phyloP scores from a whole-genome alignment of 331 rosid genomes.

The Malus hybrid region DNA sequence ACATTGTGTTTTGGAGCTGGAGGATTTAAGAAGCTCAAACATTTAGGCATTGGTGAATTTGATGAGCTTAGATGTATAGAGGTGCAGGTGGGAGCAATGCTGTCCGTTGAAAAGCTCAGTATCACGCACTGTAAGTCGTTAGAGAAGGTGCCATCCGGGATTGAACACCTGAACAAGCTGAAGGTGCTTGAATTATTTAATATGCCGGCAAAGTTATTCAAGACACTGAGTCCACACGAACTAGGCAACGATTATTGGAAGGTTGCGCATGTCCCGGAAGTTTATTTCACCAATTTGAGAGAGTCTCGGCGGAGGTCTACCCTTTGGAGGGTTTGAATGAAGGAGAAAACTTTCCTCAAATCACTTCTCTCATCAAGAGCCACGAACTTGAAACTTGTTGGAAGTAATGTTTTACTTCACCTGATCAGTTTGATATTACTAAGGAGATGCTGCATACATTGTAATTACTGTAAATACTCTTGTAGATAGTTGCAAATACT shows the following conservation, averaged over 20 bases:
- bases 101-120: neutral
- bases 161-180: slow-evolving; percentile 2
- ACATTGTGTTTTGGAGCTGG: slow-evolving; percentile 4
- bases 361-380: too few relatives aligned
- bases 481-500: too few relatives aligned
- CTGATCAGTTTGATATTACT: too few relatives aligned
- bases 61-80: neutral
- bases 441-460: too few relatives aligned
- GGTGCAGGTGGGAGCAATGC: slow-evolving; percentile 4
- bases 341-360: slow-evolving; percentile 4
- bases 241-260: neutral
- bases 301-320: neutral
- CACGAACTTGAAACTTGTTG: too few relatives aligned
- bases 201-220: neutral
- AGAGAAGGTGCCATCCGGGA: slow-evolving; percentile 15
- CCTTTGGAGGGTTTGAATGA: slow-evolving; percentile 19
- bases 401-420: too few relatives aligned
- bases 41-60: neutral
- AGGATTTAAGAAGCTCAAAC: slow-evolving; percentile 5
- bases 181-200: slow-evolving; percentile 1
- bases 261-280: neutral
- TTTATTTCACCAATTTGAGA: slow-evolving; percentile 2
- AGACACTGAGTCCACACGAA: neutral
- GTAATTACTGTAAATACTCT: too few relatives aligned
- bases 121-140: slow-evolving; percentile 4